Evolutionary conservation across 306 rosid genomes (phyloP), one percentile per base, ranked within the genome.

Genomic region (Hippophae tibetana): DNA sequence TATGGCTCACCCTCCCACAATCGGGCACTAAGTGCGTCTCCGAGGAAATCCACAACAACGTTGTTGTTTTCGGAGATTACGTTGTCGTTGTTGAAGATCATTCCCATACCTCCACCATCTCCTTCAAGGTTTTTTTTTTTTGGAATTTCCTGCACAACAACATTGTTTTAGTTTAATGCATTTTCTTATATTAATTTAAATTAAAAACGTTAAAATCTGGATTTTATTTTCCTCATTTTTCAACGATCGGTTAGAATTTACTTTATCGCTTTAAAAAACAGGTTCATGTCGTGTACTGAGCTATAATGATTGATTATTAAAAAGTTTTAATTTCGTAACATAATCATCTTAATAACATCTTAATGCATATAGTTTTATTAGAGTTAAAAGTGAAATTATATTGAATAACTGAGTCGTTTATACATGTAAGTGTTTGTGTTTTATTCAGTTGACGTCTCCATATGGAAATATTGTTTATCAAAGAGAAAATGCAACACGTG

Each of bases 11-110:
- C 31, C n/a, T 92, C 23, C 95, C 96, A 1, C 0, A 72, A 7
- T 10, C 81, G 10, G 89, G 83, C 5, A 85, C 88, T 45, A 92
- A 92, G 72, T 92, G 99, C 71, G 99, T 92, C 66, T 83, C 95
- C 45, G 99, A 92, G 75, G 99, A 92, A 85, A 86, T 88, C 81
- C 99, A 92, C 59, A 79, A 60, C 61, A 83, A 92, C 84, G 90
- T 92, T 54, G 88, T 92, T 54, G 94, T 92, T 85, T 81, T 88
- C 74, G 95, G 84, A 12, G 99, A 92, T 13, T 92, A 88, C 64
- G 68, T 80, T 14, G 79, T 85, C 69, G 64, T 92, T 7, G 43
- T 84, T 43, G 78, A 71, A 2, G 86, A 83, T 71, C 82, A 70
- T 44, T 1, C 79, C 23, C 75, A 8, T 10, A 26, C 52, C 13